Evolutionary conservation across 495 filamentous ascomycete species (phyloP).

Genomic region (Letharia columbiana): DNA sequence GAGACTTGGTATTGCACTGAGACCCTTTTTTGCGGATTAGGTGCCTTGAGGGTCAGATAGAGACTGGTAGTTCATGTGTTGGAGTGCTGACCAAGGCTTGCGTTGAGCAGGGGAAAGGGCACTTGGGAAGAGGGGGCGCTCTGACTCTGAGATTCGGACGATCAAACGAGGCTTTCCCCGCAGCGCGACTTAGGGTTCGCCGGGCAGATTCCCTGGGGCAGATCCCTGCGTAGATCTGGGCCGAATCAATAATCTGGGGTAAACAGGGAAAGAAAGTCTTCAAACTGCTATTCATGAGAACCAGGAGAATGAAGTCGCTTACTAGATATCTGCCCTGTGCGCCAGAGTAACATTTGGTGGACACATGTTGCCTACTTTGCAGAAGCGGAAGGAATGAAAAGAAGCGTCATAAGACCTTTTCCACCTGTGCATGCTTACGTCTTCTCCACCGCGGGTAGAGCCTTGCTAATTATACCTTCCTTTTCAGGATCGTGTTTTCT

Average conservation of each 20-base stretch:
- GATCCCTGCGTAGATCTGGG: slow-evolving; percentile 2
- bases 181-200: background rate
- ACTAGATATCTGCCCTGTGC: background rate
- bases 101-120: background rate
- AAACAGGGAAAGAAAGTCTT: background rate
- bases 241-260: background rate
- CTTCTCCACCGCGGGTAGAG: background rate
- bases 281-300: background rate
- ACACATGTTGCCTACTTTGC: background rate
- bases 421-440: background rate
- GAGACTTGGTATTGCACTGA: background rate
- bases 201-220: background rate
- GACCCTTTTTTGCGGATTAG: background rate
- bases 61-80: background rate
- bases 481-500: background rate
- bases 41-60: background rate
- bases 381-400: background rate
- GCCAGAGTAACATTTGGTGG: no score
- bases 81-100: background rate
- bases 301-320: background rate
- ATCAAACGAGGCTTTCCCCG: background rate
- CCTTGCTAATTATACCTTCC: background rate
- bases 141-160: background rate
- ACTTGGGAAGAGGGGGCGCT: background rate
- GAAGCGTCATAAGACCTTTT: background rate